Conservation (phyloP, 2,329 filamentous ascomycete genomes). For the Byssothecium circinans region DNA sequence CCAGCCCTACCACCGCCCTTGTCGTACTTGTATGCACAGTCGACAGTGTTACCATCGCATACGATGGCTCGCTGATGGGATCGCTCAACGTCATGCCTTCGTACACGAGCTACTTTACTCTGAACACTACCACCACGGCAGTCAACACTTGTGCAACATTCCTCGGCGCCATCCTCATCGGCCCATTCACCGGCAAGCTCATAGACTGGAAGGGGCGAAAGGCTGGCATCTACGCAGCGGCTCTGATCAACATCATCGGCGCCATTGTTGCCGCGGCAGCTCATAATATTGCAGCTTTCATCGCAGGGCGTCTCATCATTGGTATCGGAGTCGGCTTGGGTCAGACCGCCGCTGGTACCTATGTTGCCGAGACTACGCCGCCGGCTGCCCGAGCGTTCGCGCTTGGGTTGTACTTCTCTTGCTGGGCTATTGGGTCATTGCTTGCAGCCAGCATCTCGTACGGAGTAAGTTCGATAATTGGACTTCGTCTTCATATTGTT, state of each 20-base stretch:
- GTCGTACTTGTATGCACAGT: not conserved
- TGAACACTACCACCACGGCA: constrained; percentile 56
- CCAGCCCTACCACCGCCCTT: not conserved
- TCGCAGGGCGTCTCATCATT: constrained; percentile 51
- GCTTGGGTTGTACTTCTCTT: constrained; percentile 19
- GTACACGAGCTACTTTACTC: constrained; percentile 59
- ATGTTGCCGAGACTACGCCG: constrained; percentile 3
- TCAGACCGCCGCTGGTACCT: constrained; percentile 9
- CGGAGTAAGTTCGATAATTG: too few species aligned
- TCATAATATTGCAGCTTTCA: constrained; percentile 57
- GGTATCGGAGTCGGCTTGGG: constrained; percentile 64
- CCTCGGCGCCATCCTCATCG: constrained; percentile 54
- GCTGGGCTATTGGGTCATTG: constrained; percentile 5
- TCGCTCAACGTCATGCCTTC: constrained; percentile 60
- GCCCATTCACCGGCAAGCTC: constrained; percentile 45
- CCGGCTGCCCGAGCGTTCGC: not conserved
- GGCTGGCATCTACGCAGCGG: constrained; percentile 40
- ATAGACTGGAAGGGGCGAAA: constrained; percentile 41
- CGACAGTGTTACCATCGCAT: constrained; percentile 3
- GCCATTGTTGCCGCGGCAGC: constrained; percentile 53
- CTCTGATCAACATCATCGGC: constrained; percentile 50
- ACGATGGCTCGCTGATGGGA: constrained; percentile 57
- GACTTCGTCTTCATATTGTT: too few species aligned
- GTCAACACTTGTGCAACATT: constrained; percentile 60
- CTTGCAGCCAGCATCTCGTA: constrained; percentile 4